phyloP scores from a whole-genome alignment of 495 filamentous ascomycete genomes.

The Friedmanniomyces endolithicus region DNA sequence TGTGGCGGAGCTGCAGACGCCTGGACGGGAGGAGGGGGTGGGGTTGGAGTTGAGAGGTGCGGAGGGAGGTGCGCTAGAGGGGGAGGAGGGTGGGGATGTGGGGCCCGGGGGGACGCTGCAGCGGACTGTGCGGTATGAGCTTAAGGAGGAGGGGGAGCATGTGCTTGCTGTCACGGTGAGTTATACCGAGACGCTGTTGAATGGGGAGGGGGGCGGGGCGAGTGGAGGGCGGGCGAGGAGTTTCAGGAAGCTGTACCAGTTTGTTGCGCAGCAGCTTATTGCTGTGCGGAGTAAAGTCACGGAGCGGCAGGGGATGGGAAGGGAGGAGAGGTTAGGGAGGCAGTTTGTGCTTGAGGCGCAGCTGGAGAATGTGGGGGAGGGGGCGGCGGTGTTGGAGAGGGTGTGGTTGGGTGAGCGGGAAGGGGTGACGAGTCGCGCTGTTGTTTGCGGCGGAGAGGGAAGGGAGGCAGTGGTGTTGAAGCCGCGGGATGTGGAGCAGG shows the following conservation, averaged over 20 bases:
- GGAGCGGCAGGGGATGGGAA: conserved; percentile 20
- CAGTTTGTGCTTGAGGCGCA: conserved; percentile 62
- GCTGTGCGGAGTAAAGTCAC: conserved; percentile 83
- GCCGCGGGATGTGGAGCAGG: conserved; percentile 79
- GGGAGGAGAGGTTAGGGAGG: conserved; percentile 35
- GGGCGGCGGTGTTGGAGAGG: conserved; percentile 46
- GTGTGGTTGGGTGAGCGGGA: conserved; percentile 38
- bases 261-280: conserved; percentile 76
- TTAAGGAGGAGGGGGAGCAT: conserved; percentile 89
- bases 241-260: conserved; percentile 94
- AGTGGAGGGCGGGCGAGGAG: conserved; percentile 52
- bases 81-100: conserved; percentile 40
- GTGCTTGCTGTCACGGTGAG: conserved; percentile 88
- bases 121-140: conserved; percentile 69
- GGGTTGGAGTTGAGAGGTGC: conserved; percentile 42
- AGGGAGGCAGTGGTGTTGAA: conserved; percentile 43
- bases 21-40: conserved; percentile 42
- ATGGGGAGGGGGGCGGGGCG: conserved; percentile 24
- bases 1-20: conserved; percentile 89
- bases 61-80: no score
- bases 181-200: conserved; percentile 55
- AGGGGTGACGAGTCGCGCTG: conserved; percentile 5
- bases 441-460: conserved; percentile 22
- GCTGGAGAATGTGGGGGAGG: conserved; percentile 79
- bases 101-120: conserved; percentile 60